Evolutionary conservation across 108 stramenopile genomes (phyloP).

Genomic region (Cyclotella choctawhatcheeana): DNA sequence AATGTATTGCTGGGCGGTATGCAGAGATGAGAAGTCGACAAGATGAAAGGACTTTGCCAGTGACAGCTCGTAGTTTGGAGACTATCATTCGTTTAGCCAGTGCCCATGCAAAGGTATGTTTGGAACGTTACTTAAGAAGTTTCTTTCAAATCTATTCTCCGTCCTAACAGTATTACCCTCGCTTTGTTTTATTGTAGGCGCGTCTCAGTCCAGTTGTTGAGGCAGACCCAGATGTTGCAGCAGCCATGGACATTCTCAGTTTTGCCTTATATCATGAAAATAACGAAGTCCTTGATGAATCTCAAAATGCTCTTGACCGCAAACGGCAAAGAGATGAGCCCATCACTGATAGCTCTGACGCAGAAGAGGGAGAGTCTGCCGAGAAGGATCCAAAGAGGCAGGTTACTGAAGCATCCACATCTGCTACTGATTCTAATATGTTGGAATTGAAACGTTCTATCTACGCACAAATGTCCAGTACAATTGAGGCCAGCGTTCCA

Average conservation of each 20-base stretch:
- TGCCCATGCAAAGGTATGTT: slow-evolving; percentile 94
- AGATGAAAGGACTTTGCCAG: slow-evolving; percentile 88
- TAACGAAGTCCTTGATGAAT: slow-evolving; percentile 33
- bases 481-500: slow-evolving; percentile 51
- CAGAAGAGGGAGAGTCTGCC: slow-evolving; percentile 32
- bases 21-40: slow-evolving; percentile 94
- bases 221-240: slow-evolving; percentile 75
- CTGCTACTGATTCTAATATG: too few species aligned
- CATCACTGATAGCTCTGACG: slow-evolving; percentile 47
- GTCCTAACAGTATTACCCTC: background rate
- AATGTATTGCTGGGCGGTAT: slow-evolving; percentile 95
- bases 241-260: slow-evolving; percentile 87
- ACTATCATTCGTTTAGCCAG: slow-evolving; percentile 97
- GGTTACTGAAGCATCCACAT: slow-evolving; percentile 3
- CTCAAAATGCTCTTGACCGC: slow-evolving; percentile 13
- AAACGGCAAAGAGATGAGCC: slow-evolving; percentile 39
- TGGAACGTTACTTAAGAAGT: slow-evolving; percentile 1
- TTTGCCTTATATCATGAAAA: slow-evolving; percentile 92
- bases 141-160: slow-evolving; percentile 4
- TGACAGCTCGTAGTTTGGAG: slow-evolving; percentile 98
- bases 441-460: slow-evolving; percentile 52
- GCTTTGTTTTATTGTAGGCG: slow-evolving; percentile 32
- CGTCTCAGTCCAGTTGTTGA: slow-evolving; percentile 73
- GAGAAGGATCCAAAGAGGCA: slow-evolving; percentile 21
- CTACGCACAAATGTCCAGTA: slow-evolving; percentile 51